phyloP scores from a whole-genome alignment of 2,329 filamentous ascomycete genomes.

The Penicillium fuscoglaucum region DNA sequence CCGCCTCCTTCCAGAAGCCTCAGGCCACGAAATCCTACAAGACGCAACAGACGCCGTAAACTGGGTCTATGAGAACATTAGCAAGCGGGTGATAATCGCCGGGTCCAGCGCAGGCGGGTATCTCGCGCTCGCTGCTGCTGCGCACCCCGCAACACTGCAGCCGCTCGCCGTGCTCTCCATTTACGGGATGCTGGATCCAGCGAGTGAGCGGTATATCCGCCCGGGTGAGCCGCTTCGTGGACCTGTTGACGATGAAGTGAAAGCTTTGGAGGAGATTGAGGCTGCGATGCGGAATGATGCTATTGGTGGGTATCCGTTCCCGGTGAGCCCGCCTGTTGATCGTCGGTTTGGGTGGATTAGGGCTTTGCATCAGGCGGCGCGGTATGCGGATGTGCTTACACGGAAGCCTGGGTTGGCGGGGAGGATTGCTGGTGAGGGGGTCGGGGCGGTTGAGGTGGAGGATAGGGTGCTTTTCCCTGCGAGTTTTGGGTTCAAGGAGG shows the following conservation, averaged over 20 bases:
- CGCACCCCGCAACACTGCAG: constrained; percentile 1
- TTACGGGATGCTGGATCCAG: constrained; percentile 2
- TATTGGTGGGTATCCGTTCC: constrained; percentile 4
- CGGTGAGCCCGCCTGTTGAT: not conserved
- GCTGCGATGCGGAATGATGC: not conserved
- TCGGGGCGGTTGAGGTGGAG: not conserved
- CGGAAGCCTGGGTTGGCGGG: not conserved
- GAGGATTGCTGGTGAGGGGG: not conserved
- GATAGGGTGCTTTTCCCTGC: constrained; percentile 7
- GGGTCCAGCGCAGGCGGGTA: constrained; percentile 19
- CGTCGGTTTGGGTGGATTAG: constrained; percentile 6
- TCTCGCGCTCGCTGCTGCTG: constrained; percentile 13
- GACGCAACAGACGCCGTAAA: constrained; percentile 9
- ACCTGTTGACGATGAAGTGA: not conserved
- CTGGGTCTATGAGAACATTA: constrained; percentile 10
- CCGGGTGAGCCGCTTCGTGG: not conserved
- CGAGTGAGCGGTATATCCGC: not conserved
- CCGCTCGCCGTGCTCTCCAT: constrained; percentile 2
- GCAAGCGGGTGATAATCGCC: constrained; percentile 9
- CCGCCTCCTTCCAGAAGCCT: constrained; percentile 9
- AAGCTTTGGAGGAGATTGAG: not conserved
- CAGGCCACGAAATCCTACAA: constrained; percentile 9
- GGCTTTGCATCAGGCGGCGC: constrained; percentile 2
- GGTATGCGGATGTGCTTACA: not conserved
- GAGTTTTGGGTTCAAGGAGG: constrained; percentile 4